Evolutionary conservation across 2,329 filamentous ascomycete species (phyloP), one percentile per base, ranked within the genome.

Genomic region (Chaetomiaceae sp.): DNA sequence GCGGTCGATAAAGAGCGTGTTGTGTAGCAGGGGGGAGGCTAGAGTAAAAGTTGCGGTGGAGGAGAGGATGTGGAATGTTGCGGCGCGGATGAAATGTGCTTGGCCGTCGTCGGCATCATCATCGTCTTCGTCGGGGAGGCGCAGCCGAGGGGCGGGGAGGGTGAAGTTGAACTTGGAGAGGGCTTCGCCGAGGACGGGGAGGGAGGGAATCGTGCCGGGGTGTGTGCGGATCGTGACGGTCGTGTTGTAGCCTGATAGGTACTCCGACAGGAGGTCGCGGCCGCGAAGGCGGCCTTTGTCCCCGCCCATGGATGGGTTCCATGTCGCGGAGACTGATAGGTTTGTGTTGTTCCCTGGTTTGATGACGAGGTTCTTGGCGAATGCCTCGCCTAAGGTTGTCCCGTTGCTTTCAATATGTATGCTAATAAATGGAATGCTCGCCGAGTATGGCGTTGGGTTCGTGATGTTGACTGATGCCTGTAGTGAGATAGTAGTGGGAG

Each of bases 391-490:
- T 31, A 99, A 74, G 7, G 87, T 68, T 0, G 85, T 85, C 11
- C 79, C 83, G 63, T 95, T 91, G 63, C 83, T 84, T 27, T 88
- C 68, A 38, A 97, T 72, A 57, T 91, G 82, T 39, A 95, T 79
- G 66, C 87, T 91, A 59, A 89, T 71, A 58, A 84, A 92, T 1
- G 92, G 92, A n/a, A 97, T 76, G 2, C 75, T 76, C 4, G 90
- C 91, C 4, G 88, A 85, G 68, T 97, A 96, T 4, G 85, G 80
- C 0, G 91, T 95, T 1, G 92, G 91, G 65, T 99, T 99, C 4
- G 89, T 95, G 56, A 96, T 78, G 66, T 94, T 95, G 64, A 95
- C 78, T 36, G 76, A 72, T 14, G 88, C 87, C 64, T 84, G 77
- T 33, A 97, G 72, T 19, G 80, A 82, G 43, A 96, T 75, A 3